Conservation (phyloP, 192 early-diverging fungal species). For the Coemansia aciculifera region DNA sequence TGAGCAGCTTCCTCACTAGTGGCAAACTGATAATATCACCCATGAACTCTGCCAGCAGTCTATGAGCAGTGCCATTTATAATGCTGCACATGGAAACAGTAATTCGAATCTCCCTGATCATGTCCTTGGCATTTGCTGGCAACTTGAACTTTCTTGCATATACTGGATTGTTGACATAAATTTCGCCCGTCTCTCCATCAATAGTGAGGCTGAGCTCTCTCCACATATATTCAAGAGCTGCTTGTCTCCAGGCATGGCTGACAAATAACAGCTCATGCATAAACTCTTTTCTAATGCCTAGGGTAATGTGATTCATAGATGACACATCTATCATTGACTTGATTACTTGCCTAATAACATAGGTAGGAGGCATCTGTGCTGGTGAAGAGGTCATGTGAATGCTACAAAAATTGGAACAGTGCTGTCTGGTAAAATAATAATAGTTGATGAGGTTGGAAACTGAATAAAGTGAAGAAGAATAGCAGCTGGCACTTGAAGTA, state of each 20-base stretch:
- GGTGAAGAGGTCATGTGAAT: too few relatives aligned
- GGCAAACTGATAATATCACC: not conserved
- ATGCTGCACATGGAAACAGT: not conserved
- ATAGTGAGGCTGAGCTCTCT: not conserved
- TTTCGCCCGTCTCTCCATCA: not conserved
- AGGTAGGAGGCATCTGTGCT: too few relatives aligned
- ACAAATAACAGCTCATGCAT: not conserved
- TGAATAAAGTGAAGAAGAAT: too few relatives aligned
- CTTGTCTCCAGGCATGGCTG: not conserved
- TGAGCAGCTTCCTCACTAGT: not conserved
- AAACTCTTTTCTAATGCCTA: not conserved
- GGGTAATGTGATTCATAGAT: too few relatives aligned
- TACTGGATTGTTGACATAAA: not conserved
- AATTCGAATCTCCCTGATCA: not conserved
- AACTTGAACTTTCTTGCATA: not conserved
- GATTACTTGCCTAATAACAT: too few relatives aligned
- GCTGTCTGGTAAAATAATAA: too few relatives aligned
- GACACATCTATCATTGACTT: too few relatives aligned
- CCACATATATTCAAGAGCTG: not conserved
- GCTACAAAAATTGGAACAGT: too few relatives aligned
- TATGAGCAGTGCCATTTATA: not conserved
- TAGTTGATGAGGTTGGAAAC: too few relatives aligned
- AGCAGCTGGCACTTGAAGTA: too few relatives aligned
- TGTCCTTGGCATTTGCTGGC: not conserved
- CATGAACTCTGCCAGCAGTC: not conserved